A percentile compares a stretch with the other conserved stretches of the same genome.
These are phyloP conservation scores for Carex arenaria DNA, from an alignment of 202 grass and related monocot genomes.

Conservation along the genomic window DNA sequence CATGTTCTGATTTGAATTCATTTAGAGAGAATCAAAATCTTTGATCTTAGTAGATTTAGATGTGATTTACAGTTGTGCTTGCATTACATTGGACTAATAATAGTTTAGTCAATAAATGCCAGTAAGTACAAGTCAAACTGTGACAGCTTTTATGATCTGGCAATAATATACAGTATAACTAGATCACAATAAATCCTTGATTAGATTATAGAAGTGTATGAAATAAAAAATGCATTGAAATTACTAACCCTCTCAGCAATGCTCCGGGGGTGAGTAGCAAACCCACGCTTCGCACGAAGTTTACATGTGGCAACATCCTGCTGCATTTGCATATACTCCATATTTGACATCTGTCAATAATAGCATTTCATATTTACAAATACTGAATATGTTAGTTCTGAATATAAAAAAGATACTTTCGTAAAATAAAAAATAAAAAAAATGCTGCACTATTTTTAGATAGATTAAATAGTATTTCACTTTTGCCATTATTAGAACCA, in stretches of 20 bases:
- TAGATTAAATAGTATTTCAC: background rate
- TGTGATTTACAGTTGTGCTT: background rate
- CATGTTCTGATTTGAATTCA: background rate
- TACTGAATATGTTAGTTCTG: background rate
- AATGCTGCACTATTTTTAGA: background rate
- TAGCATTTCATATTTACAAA: conserved; percentile 24
- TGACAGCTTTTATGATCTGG: background rate
- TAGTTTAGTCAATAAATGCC: background rate
- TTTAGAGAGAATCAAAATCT: background rate
- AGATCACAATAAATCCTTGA: background rate
- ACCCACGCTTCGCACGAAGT: conserved; percentile 81
- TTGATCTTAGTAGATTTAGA: background rate
- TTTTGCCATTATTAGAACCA: background rate
- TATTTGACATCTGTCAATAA: conserved; percentile 52
- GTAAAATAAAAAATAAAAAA: background rate
- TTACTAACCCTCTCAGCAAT: conserved; percentile 84
- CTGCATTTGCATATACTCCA: conserved; percentile 72
- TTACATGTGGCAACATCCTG: conserved; percentile 72
- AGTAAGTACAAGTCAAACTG: background rate
- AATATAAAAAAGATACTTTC: background rate
- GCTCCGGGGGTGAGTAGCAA: conserved; percentile 87
- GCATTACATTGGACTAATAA: background rate
- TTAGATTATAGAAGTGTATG: background rate
- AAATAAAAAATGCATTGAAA: background rate
- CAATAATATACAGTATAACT: background rate